Evolutionary conservation across 1,139 yeast species (phyloP).

Genomic region (Zygoascus hellenicus): DNA sequence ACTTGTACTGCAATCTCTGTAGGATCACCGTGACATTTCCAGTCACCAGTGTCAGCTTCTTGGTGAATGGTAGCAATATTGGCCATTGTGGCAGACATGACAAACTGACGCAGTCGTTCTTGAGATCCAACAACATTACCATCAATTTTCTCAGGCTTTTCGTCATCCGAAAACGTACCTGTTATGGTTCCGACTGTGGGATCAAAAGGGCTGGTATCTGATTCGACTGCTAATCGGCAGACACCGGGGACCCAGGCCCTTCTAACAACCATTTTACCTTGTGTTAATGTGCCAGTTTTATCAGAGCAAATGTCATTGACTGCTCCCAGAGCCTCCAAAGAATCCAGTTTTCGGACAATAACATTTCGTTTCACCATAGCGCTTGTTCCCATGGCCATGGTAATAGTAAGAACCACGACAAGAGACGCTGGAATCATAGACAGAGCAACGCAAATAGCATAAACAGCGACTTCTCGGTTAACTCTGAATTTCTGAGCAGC

Average conservation of each 20-base stretch:
- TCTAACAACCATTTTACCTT: conserved; percentile 71
- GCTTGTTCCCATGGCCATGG: conserved; percentile 83
- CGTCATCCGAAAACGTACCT: conserved; percentile 34
- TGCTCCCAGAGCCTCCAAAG: conserved; percentile 75
- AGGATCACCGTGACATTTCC: conserved; percentile 83
- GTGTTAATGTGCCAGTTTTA: conserved; percentile 64
- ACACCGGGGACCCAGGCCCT: conserved; percentile 72
- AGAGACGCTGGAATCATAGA: conserved; percentile 82
- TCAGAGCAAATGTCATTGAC: conserved; percentile 79
- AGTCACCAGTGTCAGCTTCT: conserved; percentile 38
- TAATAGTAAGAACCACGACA: conserved; percentile 73
- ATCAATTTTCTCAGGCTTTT: conserved; percentile 34
- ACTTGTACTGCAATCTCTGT: conserved; percentile 82
- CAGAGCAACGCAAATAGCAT: conserved; percentile 76
- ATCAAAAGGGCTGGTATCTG: conserved; percentile 64
- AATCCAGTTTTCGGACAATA: conserved; percentile 70
- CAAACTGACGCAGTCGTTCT: conserved; percentile 42
- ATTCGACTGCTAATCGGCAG: conserved; percentile 58
- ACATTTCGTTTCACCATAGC: conserved; percentile 69
- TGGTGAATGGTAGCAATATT: conserved; percentile 60
- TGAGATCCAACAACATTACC: conserved; percentile 21
- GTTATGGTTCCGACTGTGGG: conserved; percentile 60
- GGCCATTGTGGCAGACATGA: conserved; percentile 60
- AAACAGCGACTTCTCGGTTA: conserved; percentile 66
- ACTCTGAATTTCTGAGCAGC: conserved; percentile 67